Evolutionary conservation across 2,329 filamentous ascomycete species (phyloP), one percentile per base, ranked within the genome.

Genomic region (Zalaria obscura): DNA sequence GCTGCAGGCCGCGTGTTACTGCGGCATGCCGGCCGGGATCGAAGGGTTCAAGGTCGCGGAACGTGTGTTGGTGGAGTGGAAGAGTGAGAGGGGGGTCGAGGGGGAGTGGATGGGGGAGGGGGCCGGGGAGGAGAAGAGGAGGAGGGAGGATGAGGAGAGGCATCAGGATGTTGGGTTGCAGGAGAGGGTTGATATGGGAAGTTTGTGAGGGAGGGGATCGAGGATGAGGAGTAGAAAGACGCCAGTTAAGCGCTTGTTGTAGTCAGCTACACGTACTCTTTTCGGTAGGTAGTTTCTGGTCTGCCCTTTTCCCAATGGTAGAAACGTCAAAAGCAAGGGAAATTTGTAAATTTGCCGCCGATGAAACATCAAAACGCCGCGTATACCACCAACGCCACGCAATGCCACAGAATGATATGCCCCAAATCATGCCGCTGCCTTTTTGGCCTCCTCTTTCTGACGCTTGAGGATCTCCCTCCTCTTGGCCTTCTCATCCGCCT

Each of bases 1-100:
- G 28, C 52, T 69, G 47, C 67, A 70, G 50, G 65, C 65, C 4
- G 63, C 65, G 3, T 66, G 64, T 26, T 75, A 74, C 48, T 72
- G 67, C 48, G 72, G 71, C 4, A 66, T 70, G 47, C 71, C 70
- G 27, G 68, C 70, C 4, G 71, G 69, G 4, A 66, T 73, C 31
- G 71, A 73, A 46, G 71, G 67, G 0, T 71, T 72, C 55, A 69
- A 69, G 48, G 63, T 66, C 25, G 67, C 69, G 4, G 68, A 69
- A 50, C 67, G 59, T 50, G 65, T 67, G 26, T 52, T 73, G n/a
- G 61, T 67, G 39, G 69, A 73, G 45, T 72, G 70, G 67, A 63
- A 61, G 28, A 59, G 61, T 47, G 65, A 65, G 51, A 35, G 50
- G 27, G 42, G 44, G 34, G 40, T 45, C 28, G 35, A 36, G 8